phyloP scores from a whole-genome alignment of 305 asterid genomes.

The Rubia tinctorum region DNA sequence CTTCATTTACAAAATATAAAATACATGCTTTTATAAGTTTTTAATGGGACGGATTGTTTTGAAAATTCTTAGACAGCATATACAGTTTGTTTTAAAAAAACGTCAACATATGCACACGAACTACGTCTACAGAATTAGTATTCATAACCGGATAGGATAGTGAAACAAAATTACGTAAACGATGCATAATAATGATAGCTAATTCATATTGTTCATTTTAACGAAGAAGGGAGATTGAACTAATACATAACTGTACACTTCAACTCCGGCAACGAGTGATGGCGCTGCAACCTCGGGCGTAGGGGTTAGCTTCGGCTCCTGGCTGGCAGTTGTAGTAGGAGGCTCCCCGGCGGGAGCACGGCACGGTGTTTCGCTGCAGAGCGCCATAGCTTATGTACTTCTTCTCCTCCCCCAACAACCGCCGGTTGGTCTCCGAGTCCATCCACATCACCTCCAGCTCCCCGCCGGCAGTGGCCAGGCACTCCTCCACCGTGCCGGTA shows the following conservation, averaged over 20 bases:
- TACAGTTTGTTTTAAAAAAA: too few species aligned
- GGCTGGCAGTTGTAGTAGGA: slow-evolving; percentile 91
- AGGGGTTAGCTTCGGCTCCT: slow-evolving; percentile 82
- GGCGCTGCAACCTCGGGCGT: slow-evolving; percentile 76
- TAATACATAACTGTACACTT: not conserved
- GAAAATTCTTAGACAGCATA: not conserved
- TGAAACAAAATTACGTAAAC: too few species aligned
- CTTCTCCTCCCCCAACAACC: slow-evolving; percentile 43
- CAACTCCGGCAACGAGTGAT: slow-evolving; percentile 83
- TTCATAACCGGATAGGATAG: too few species aligned
- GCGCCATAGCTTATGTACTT: slow-evolving; percentile 86
- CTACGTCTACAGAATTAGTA: not conserved
- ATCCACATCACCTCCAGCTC: slow-evolving; percentile 42
- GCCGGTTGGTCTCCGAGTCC: slow-evolving; percentile 62
- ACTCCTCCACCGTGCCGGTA: slow-evolving; percentile 64
- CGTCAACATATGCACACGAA: not conserved
- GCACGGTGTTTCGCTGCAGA: slow-evolving; percentile 62
- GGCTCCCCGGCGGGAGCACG: slow-evolving; percentile 82
- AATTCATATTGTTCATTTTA: not conserved
- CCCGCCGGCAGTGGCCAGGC: slow-evolving; percentile 30
- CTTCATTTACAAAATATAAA: not conserved
- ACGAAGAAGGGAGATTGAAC: not conserved
- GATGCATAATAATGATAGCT: not conserved
- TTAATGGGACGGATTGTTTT: not conserved
- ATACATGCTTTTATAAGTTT: not conserved